Evolutionary conservation across 306 rosid species (phyloP).

Genomic region (Begonia fuchsioides): DNA sequence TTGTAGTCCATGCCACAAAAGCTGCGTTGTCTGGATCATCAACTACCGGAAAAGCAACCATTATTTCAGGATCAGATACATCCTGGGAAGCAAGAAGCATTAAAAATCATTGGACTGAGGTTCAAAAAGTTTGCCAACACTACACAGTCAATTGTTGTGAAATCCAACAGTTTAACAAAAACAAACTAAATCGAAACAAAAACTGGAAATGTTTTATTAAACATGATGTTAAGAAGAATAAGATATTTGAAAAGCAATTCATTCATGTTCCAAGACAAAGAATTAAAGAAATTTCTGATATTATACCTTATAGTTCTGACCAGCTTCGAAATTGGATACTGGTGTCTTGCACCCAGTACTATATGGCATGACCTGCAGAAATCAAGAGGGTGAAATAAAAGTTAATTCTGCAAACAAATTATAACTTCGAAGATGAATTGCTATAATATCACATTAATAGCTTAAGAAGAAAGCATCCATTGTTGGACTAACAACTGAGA

Average conservation of each 20-base stretch:
- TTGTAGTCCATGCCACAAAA: constrained; percentile 96
- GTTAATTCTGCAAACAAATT: no score
- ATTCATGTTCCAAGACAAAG: neutral
- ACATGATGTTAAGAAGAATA: no score
- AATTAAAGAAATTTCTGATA: constrained; percentile 8
- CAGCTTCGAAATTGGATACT: constrained; percentile 88
- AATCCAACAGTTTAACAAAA: neutral
- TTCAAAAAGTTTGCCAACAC: no score
- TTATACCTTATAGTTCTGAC: constrained; percentile 69
- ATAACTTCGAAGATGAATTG: no score
- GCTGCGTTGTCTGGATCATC: constrained; percentile 57
- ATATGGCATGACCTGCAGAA: constrained; percentile 91
- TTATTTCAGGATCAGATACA: constrained; percentile 81
- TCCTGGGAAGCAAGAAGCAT: constrained; percentile 33
- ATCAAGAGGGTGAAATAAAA: no score
- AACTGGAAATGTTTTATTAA: no score
- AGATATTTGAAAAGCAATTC: no score
- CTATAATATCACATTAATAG: no score
- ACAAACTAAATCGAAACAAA: neutral
- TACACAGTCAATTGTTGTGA: no score
- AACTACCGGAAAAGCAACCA: constrained; percentile 67
- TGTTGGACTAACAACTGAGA: no score
- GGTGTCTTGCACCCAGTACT: constrained; percentile 97
- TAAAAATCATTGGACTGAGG: neutral
- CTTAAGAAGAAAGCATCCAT: no score